Base-by-base conservation (phyloP, 2,329 filamentous ascomycete species). In the Colletotrichum viniferum region DNA sequence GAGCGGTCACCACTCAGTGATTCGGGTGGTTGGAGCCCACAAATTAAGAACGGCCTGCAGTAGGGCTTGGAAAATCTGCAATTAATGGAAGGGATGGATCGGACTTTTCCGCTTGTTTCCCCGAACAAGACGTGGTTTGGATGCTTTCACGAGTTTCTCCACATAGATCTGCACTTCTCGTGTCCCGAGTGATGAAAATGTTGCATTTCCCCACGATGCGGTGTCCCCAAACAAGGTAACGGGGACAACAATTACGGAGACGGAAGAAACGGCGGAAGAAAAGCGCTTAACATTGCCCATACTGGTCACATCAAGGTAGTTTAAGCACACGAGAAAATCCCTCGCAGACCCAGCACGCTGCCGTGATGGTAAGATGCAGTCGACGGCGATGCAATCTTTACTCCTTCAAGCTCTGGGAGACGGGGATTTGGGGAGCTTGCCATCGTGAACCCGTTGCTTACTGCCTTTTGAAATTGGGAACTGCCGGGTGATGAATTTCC, bases 201-300 rank as follows among this genome's bases (percentile, higher is more conserved):
- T 56, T 67, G n/a, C 43, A 67, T 56, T 56, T 67, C 64, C 32
- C 43, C 64, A 56, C 64, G 64, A 56, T 26, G 13, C 24, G 13
- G 13, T 26, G 16, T 34, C 55, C 64, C 48, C 28, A 48, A 55
- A 26, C 28, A 34, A 55, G 63, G 48, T 32, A 56, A 36, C 18
- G 13, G 21, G 32, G 61, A 64, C 61, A 18, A 48, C 34, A 38
- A 65, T 12, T 18, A 28, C 28, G 30, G 28, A 34, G 30, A 13
- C 58, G 18, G 30, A 24, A 61, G 28, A n/a, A 28, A 18, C 13
- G 18, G 12, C 30, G 28, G 43, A 14, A 21, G 43, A 34, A 24
- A 5, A 6, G 64, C 64, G 64, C 64, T 30, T 56, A 67, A 10
- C 21, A n/a, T 67, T 67, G 26, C 64, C 64, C 24, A 18, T 30